Conservation (phyloP, 2,329 filamentous ascomycete genomes). For the Pezicula neosporulosa region DNA sequence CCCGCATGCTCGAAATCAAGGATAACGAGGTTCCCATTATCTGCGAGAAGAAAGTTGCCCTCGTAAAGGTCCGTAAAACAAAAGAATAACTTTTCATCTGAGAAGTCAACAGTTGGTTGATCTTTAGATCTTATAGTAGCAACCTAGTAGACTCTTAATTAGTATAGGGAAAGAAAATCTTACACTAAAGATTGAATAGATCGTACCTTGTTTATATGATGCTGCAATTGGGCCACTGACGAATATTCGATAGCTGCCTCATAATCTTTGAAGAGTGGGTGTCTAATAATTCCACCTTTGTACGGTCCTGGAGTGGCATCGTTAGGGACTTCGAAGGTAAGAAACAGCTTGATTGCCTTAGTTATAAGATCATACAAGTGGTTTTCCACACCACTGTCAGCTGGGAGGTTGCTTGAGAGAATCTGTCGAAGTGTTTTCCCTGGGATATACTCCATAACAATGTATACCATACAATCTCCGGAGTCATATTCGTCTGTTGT, state of each 20-base stretch:
- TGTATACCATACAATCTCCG: no score
- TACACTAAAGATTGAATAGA: neutral
- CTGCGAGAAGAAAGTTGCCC: neutral
- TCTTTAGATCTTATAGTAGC: neutral
- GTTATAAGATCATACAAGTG: conserved; percentile 7
- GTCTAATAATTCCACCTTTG: conserved; percentile 9
- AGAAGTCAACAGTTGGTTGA: neutral
- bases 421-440: neutral
- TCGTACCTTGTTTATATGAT: neutral
- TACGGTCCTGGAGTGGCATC: conserved; percentile 2
- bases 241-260: neutral
- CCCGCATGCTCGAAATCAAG: neutral
- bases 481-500: no score
- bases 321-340: conserved; percentile 6
- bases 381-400: neutral
- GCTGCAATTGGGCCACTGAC: conserved; percentile 1
- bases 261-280: conserved; percentile 11
- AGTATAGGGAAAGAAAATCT: neutral
- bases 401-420: neutral
- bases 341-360: conserved; percentile 9
- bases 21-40: neutral
- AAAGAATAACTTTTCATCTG: neutral
- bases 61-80: neutral
- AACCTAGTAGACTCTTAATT: neutral
- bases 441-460: neutral